Conservation (phyloP, 768 basidiomycete genomes). For the Boletus reticuloceps region DNA sequence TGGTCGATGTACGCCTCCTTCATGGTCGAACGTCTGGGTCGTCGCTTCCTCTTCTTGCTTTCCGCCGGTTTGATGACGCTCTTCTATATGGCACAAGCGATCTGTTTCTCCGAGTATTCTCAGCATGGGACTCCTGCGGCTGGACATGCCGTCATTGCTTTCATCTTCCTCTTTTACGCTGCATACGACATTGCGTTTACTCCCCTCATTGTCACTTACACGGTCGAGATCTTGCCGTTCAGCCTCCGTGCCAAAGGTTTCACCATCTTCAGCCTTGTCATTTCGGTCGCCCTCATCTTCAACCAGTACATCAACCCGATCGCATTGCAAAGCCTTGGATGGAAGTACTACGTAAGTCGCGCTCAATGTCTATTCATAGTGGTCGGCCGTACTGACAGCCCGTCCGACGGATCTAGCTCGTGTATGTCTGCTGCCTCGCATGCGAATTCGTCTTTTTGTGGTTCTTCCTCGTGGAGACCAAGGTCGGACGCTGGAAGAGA, state of each 20-base stretch:
- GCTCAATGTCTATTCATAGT: background rate
- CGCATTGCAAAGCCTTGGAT: constrained; percentile 57
- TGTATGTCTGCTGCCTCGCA: constrained; percentile 69
- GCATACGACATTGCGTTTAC: constrained; percentile 82
- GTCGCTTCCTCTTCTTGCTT: constrained; percentile 66
- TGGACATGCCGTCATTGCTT: constrained; percentile 72
- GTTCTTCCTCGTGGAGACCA: constrained; percentile 71
- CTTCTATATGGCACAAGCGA: constrained; percentile 67
- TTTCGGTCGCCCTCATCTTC: constrained; percentile 80
- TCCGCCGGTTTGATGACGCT: constrained; percentile 59
- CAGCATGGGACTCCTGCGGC: constrained; percentile 40
- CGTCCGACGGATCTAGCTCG: constrained; percentile 38
- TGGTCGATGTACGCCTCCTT: constrained; percentile 59
- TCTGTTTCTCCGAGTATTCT: constrained; percentile 58
- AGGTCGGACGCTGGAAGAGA: constrained; percentile 75
- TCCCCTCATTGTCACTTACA: constrained; percentile 84
- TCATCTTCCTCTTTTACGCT: constrained; percentile 83
- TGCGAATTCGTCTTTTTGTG: constrained; percentile 65
- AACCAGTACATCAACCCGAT: constrained; percentile 89
- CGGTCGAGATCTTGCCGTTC: constrained; percentile 86
- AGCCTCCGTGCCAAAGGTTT: constrained; percentile 83
- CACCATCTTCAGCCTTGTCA: constrained; percentile 75
- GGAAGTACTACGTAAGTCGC: constrained; percentile 71
- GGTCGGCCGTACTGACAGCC: background rate
- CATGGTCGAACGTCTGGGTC: constrained; percentile 63